phyloP scores from a whole-genome alignment of 164 flowering plant species.

The Magnolia changhungtana region DNA sequence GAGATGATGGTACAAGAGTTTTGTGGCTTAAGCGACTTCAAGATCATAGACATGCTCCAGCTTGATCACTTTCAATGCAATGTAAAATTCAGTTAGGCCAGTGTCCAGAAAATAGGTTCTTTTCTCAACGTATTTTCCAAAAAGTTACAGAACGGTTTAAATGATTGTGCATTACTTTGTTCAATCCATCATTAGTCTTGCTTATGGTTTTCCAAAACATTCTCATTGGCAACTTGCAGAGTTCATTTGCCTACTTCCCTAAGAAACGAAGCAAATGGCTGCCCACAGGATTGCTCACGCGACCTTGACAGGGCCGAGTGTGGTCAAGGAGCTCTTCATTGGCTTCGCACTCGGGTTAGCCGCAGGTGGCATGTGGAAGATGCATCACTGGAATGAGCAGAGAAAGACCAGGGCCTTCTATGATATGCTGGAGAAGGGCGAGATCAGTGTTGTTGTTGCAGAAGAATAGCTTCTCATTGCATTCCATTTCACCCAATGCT shows the following conservation, averaged over 20 bases:
- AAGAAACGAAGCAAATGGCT: slow-evolving; percentile 19
- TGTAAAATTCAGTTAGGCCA: no score
- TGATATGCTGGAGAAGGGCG: slow-evolving; percentile 32
- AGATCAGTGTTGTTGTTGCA: slow-evolving; percentile 25
- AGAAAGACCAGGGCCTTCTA: slow-evolving; percentile 31
- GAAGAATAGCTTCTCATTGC: neutral
- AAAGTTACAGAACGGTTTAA: no score
- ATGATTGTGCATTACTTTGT: no score
- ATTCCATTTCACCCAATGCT: no score
- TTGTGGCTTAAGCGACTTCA: no score
- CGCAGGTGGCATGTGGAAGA: slow-evolving; percentile 38
- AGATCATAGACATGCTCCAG: no score
- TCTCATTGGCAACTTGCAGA: neutral
- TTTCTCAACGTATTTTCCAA: no score
- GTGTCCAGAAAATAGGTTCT: no score
- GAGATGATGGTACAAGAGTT: no score
- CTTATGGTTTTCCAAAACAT: no score
- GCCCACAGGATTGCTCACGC: slow-evolving; percentile 31
- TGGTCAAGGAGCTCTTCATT: slow-evolving; percentile 32
- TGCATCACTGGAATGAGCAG: slow-evolving; percentile 41
- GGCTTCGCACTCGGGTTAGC: slow-evolving; percentile 25
- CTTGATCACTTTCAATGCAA: no score
- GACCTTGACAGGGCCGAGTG: slow-evolving; percentile 33
- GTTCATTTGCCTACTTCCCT: neutral
- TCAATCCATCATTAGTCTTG: no score